Evolutionary conservation across 306 rosid species (phyloP).

Genomic region (Phaseolus lunatus): DNA sequence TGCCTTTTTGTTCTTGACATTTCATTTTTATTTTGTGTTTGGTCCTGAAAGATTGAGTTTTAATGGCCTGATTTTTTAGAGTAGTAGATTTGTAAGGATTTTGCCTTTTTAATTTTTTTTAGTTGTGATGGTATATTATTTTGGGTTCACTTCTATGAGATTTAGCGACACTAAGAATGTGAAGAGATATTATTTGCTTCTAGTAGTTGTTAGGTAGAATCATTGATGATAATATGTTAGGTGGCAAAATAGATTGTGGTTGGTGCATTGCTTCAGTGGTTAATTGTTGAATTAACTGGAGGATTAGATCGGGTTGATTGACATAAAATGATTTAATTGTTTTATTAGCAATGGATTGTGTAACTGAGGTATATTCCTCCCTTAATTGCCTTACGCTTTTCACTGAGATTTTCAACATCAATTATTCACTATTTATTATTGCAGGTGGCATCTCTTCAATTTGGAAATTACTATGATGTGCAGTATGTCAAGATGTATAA

Average conservation of each 20-base stretch:
- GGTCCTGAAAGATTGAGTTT: constrained; percentile 1
- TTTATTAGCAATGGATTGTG: constrained; percentile 46
- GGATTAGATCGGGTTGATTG: too few relatives aligned
- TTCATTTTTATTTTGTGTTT: constrained; percentile 12
- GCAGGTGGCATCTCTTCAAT: constrained; percentile 89
- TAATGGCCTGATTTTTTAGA: constrained; percentile 12
- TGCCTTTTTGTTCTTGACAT: constrained; percentile 5
- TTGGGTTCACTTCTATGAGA: neutral
- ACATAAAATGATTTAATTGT: too few relatives aligned
- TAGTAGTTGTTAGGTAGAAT: constrained; percentile 5
- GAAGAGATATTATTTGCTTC: constrained; percentile 9
- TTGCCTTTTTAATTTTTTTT: neutral
- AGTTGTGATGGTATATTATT: neutral
- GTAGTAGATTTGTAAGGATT: neutral
- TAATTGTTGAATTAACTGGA: too few relatives aligned
- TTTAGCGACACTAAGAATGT: constrained; percentile 28
- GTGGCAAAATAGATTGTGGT: constrained; percentile 4
- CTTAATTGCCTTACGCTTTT: constrained; percentile 14
- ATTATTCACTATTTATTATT: constrained; percentile 38
- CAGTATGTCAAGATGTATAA: constrained; percentile 90
- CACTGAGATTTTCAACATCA: constrained; percentile 12
- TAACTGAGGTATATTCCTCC: constrained; percentile 75
- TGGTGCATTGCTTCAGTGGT: constrained; percentile 7
- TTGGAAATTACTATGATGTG: constrained; percentile 78
- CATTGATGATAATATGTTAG: neutral